Evolutionary conservation across 257 asterid genomes (phyloP), one percentile per base, ranked within the genome.

Genomic region (Petunia secreta): DNA sequence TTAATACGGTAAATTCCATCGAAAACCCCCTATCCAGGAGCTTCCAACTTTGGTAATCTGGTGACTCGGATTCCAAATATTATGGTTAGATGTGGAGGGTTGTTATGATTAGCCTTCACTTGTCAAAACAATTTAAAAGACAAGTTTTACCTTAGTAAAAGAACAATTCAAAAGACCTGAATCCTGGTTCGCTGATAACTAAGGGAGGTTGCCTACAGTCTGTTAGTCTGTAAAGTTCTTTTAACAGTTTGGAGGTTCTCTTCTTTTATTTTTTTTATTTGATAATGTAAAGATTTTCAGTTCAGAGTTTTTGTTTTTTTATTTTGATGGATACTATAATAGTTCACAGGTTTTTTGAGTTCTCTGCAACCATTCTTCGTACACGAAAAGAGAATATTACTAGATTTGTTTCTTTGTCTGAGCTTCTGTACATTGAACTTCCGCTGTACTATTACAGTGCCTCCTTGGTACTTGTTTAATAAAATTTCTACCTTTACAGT

Each of bases 71-170:
- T 39, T 14, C 52, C 50, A 34, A 39, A 39, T 65, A 65, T 65
- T 65, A 14, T 65, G 73, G 5, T 65, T 5, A 1, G 58, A 4
- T 16, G 55, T 46, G 58, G 58, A 37, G 14, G 76, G 76, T 15
- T 5, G 41, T 69, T 46, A 46, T 8, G 41, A 25, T 58, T 44
- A 16, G 39, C 46, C 8, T 37, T 46, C 58, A 44, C 15, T 69
- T 69, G 55, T 69, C 58, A 8, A 69, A 69, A 69, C 16, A 57
- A 69, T 69, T 46, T 9, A 9, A 69, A 69, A 44, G 76, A 46
- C 76, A 69, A 25, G 25, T 25, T 25, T 25, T 25, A 25, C 25
- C 25, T 25, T 25, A 25, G 25, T 25, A 25, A 25, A 25, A 25
- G 25, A 69, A 69, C 16, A 57, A 69, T 69, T 46, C 16, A 9